Base-by-base conservation (phyloP, 805 yeast species). In the Pichia pseudocactophila region DNA sequence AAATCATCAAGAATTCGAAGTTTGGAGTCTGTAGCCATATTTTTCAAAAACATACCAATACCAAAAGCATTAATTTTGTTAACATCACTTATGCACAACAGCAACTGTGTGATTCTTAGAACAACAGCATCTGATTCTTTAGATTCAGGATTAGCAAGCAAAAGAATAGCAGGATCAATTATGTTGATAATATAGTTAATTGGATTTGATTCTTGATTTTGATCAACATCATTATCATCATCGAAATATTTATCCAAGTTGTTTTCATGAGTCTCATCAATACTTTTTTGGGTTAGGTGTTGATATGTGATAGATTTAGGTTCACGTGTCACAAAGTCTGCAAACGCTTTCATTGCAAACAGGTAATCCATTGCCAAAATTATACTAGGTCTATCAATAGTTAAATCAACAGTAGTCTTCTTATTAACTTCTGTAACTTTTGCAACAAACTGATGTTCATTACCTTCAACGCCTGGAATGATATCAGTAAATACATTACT, bases 1-100 rank as follows among this genome's bases (percentile, higher is more conserved):
- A 90, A 92, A 52, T 92, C 96, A 59, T 92, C 97, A 45, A 92
- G 69, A 25, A 92, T 73, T 42, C 96, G 67, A 39, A 88, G 66
- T 41, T 80, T 69, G 42, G 80, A 80, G 40, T 69, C 71, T 4
- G 73, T 57, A 50, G 80, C 73, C 95, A 92, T 88, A 19, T 68
- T 71, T 37, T 88, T 76, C 45, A 92, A 64, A 54, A 84, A 92
- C 81, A 92, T 77, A 2, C 97, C 97, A 40, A 88, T 76, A 45
- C 82, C 85, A 49, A 80, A 74, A 0, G 85, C 80, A 22, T 84
- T 76, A 6, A 88, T 56, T 0, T 90, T 73, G 0, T 73, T 61
- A 3, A 81, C 75, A 43, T 78, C 75, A 53, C 82, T 88, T 45
- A 82, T 76, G 0, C 90, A 73, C 3, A 85, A 56, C 36, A 81